Evolutionary conservation across 306 rosid genomes (phyloP), one percentile per base, ranked within the genome.

Genomic region (Cucurbita maxima): DNA sequence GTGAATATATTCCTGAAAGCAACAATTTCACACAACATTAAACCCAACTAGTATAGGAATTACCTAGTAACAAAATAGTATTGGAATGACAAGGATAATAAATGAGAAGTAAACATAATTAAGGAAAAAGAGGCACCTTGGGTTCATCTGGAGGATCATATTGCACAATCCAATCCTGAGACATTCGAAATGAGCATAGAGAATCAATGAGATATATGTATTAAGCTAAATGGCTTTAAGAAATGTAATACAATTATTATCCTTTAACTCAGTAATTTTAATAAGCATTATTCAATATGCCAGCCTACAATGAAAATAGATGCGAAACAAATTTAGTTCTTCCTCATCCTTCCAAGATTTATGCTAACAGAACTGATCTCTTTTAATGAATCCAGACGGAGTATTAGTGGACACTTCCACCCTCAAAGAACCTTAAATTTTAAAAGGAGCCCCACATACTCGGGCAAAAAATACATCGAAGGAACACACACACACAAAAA

Each of bases 61-160:
- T 13, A 48, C 30, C 54, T 50, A 50, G 5, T 48, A 48, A 13
- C 13, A 50, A 50, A 13, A 50, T 41, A 41, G 14, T 12, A 16
- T 25, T 8, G 73, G 15, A 76, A 58, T 76, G 25, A 48, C 30
- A 69, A 55, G 47, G 58, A 58, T 76, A 15, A 51, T 51, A 41
- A 20, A 71, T 41, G 57, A 73, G 19, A 34, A 1, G 18, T 70
- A 59, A 66, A 18, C 22, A 12, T 34, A 47, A 72, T 8, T 14
- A 47, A 56, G 63, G 30, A 73, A 51, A 5, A 61, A 51, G 22
- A 53, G 19, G 71, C 77, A 94, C 98, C 96, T 88, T 94, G 25
- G 98, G 98, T 48, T 90, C 96, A 87, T 90, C 98, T 7, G 98
- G 98, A 79, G 98, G 98, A 85, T 94, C 98, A 81, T 74, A 90